These are phyloP conservation scores for Lanmaoa rubissima DNA, from an alignment of 768 basidiomycete species.

Conservation along the genomic window DNA sequence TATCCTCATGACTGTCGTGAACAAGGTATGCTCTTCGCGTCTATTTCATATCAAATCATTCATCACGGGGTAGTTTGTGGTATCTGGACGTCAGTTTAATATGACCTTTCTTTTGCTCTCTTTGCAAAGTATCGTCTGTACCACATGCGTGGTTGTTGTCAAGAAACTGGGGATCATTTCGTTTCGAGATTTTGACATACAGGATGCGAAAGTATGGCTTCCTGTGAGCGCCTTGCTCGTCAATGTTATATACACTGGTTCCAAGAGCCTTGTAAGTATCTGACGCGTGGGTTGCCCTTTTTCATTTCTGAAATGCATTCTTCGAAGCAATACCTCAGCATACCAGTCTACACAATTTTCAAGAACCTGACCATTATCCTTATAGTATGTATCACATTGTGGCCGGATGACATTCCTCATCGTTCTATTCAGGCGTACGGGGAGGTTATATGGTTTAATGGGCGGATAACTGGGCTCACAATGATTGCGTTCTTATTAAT, in stretches of 20 bases:
- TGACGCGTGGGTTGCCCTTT: background rate
- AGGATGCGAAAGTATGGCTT: slow-evolving; percentile 91
- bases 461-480: slow-evolving; percentile 81
- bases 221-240: slow-evolving; percentile 93
- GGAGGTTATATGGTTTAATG: slow-evolving; percentile 96
- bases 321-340: slow-evolving; percentile 88
- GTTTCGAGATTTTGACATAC: slow-evolving; percentile 77
- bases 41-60: background rate
- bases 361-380: slow-evolving; percentile 99
- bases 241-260: slow-evolving; percentile 95
- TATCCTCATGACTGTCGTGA: slow-evolving; percentile 95
- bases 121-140: slow-evolving; percentile 89
- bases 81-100: slow-evolving; percentile 88
- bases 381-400: slow-evolving; percentile 57
- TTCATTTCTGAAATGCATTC: background rate
- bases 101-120: slow-evolving; percentile 96
- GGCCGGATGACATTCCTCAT: background rate
- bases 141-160: slow-evolving; percentile 65
- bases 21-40: slow-evolving; percentile 62
- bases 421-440: slow-evolving; percentile 75
- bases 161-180: slow-evolving; percentile 80
- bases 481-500: slow-evolving; percentile 90
- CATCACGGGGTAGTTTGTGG: slow-evolving; percentile 68
- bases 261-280: slow-evolving; percentile 87
- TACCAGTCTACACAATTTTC: slow-evolving; percentile 98